Evolutionary conservation across 1,139 yeast genomes (phyloP).

Genomic region (Saccharomyces pastorianus): DNA sequence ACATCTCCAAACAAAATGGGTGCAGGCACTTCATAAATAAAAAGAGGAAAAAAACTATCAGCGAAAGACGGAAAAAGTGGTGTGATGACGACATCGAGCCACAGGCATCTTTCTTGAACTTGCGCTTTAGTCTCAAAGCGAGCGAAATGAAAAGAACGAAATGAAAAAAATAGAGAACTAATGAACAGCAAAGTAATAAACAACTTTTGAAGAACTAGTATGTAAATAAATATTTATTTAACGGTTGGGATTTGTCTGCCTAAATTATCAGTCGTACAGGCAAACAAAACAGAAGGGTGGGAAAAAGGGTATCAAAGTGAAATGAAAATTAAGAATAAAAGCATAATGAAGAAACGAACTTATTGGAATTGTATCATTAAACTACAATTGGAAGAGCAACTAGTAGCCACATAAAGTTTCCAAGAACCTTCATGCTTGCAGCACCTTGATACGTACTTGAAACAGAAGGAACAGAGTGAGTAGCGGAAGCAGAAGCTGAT

Average conservation of each 20-base stretch:
- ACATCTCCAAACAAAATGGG: not conserved
- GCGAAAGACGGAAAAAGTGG: not conserved
- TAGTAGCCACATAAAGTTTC: not conserved
- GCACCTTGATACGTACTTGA: not conserved
- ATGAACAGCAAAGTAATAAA: not conserved
- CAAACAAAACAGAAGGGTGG: not conserved
- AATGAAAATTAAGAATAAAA: not conserved
- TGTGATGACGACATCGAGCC: not conserved
- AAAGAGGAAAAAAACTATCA: not conserved
- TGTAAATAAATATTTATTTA: not conserved
- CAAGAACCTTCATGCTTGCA: not conserved
- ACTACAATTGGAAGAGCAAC: not conserved
- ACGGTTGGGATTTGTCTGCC: not conserved
- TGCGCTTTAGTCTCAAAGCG: no score
- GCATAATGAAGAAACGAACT: not conserved
- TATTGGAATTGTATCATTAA: not conserved
- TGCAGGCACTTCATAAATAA: not conserved
- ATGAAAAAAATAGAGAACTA: not conserved
- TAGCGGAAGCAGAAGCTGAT: not conserved
- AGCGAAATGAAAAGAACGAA: no score
- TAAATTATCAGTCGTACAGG: not conserved
- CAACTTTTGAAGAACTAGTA: not conserved
- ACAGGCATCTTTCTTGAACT: not conserved
- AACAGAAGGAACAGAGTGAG: not conserved
- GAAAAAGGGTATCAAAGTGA: not conserved